Evolutionary conservation across 2,329 filamentous ascomycete genomes (phyloP), one percentile per base, ranked within the genome.

Genomic region (Monilinia polystroma): DNA sequence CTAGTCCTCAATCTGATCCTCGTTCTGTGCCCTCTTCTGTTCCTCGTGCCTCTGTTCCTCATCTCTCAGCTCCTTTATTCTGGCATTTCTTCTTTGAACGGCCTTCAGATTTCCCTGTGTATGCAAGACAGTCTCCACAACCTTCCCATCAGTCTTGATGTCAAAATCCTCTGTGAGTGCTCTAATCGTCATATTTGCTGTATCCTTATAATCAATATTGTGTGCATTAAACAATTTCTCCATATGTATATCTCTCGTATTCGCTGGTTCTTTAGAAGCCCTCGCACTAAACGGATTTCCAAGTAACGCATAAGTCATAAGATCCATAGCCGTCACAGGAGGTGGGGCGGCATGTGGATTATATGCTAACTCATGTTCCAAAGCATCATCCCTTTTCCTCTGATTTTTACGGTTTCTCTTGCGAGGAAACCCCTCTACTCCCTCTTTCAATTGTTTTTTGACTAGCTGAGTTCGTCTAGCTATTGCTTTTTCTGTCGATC

Each of bases 281-380:
- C 32, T 60, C 16, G 43, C 12, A 20, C 3, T 26, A n/a, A 41
- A 49, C 20, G 70, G 68, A 47, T 70, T 59, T 11, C 73, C 73
- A 14, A 70, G 59, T 5, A 75, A 59, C 23, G 70, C 71, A 67
- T 71, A 73, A 16, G 60, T 47, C 32, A 73, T 60, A 3, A 75
- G 51, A 64, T 73, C 72, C 43, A 67, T 64, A 18, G 56, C 29
- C 7, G 43, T 62, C 2, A 55, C 62, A 47, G 20, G 29, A 7
- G 58, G 58, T 14, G 58, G 45, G 5, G 45, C n/a, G 16, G 45
- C 58, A 60, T 38, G 29, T 23, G 58, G 58, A 26, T 60, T 51
- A 41, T 60, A 51, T 26, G 58, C 45, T 12, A 60, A 60, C 58
- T 60, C 58, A 60, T 60, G 58, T 14, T 60, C 58, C 35, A 60